Percentiles rank a stretch among this genome's conserved stretches.
Evolutionary conservation across 345 rosid genomes (phyloP).

Genomic region (Orychophragmus violaceus): DNA sequence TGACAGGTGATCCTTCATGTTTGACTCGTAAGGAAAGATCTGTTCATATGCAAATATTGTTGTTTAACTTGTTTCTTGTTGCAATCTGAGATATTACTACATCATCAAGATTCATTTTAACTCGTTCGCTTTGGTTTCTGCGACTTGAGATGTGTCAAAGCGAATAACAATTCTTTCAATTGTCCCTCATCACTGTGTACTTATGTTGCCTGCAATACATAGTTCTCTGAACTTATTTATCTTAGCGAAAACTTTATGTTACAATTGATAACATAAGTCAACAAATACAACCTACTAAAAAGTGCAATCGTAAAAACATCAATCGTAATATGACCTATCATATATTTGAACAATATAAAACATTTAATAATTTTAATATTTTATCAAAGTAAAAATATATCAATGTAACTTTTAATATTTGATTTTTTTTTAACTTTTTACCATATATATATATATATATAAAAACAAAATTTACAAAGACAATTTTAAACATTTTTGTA

Average conservation of each 20-base stretch:
- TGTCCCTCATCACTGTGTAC: constrained; percentile 64
- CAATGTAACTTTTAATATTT: too few relatives aligned
- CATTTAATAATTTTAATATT: too few relatives aligned
- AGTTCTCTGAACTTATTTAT: neutral
- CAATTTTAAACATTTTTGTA: too few relatives aligned
- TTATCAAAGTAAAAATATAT: too few relatives aligned
- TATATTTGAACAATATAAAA: too few relatives aligned
- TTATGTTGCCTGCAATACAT: constrained; percentile 66
- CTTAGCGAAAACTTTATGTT: neutral
- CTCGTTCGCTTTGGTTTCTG: constrained; percentile 41
- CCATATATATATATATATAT: too few relatives aligned
- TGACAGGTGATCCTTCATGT: constrained; percentile 1
- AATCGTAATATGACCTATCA: too few relatives aligned
- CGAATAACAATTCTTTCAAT: constrained; percentile 61
- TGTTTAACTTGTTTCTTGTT: neutral
- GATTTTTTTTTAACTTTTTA: too few relatives aligned
- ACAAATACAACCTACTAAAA: too few relatives aligned
- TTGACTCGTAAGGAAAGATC: neutral
- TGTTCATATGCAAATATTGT: neutral
- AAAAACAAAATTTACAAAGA: too few relatives aligned
- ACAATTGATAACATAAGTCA: too few relatives aligned
- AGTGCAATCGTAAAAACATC: too few relatives aligned
- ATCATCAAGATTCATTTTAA: constrained; percentile 39
- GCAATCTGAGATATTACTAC: neutral
- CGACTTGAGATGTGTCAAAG: constrained; percentile 32